Percentiles rank a stretch among this genome's conserved stretches.
phyloP scores from a whole-genome alignment of 2,329 filamentous ascomycete species.

The Diplodia mutila region DNA sequence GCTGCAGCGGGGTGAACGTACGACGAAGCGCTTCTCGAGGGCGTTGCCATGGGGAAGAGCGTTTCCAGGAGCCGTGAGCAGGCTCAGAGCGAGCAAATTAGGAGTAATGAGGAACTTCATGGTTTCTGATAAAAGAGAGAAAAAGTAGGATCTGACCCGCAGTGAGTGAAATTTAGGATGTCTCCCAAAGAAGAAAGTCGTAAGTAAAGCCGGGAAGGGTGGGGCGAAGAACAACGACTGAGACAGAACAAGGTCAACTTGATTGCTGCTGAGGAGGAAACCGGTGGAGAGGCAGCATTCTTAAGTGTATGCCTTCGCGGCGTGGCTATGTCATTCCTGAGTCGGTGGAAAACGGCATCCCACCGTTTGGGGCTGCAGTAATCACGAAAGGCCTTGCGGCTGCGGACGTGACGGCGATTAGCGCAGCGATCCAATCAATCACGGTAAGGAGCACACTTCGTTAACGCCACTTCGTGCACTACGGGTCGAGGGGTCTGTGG shows the following conservation, averaged over 20 bases:
- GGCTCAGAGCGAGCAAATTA: conserved; percentile 10
- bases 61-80: background rate
- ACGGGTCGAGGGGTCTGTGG: background rate
- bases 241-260: conserved; percentile 24
- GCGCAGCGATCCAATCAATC: conserved; percentile 9
- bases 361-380: background rate
- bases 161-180: conserved; percentile 9
- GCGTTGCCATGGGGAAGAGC: conserved; percentile 9
- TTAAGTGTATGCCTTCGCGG: background rate
- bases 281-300: background rate
- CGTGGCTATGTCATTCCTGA: background rate
- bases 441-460: background rate
- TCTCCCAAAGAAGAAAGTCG: conserved; percentile 9
- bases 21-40: conserved; percentile 10
- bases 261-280: conserved; percentile 9
- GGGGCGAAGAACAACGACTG: conserved; percentile 10
- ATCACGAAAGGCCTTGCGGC: conserved; percentile 12
- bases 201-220: background rate
- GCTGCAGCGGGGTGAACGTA: background rate
- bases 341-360: conserved; percentile 1
- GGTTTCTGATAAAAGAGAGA: background rate
- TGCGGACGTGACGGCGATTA: background rate
- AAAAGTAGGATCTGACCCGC: conserved; percentile 9
- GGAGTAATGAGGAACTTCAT: conserved; percentile 9
- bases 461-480: conserved; percentile 1